phyloP scores from a whole-genome alignment of 2,329 filamentous ascomycete species.

The Xylariaceae sp. region DNA sequence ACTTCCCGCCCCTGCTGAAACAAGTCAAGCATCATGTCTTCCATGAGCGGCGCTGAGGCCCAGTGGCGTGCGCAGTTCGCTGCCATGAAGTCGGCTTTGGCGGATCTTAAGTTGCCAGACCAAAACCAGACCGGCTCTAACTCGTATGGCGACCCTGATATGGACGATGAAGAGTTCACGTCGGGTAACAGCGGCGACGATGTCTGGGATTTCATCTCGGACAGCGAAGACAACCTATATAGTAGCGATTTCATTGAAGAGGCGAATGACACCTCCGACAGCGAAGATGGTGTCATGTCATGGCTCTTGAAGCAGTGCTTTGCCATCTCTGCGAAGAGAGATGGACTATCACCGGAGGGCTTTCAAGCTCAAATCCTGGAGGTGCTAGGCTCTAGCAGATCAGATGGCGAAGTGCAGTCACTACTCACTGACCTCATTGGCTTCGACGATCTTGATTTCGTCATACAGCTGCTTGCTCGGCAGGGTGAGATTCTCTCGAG shows the following conservation, averaged over 20 bases:
- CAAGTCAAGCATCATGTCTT: slow-evolving; percentile 18
- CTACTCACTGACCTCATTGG: slow-evolving; percentile 84
- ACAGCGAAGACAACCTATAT: slow-evolving; percentile 59
- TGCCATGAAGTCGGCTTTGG: slow-evolving; percentile 81
- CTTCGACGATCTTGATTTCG: slow-evolving; percentile 87
- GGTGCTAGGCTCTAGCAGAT: slow-evolving; percentile 60
- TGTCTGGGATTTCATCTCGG: slow-evolving; percentile 88
- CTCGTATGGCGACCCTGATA: slow-evolving; percentile 57
- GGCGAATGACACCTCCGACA: slow-evolving; percentile 27
- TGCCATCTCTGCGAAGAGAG: slow-evolving; percentile 58
- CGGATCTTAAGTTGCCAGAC: slow-evolving; percentile 56
- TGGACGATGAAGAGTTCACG: slow-evolving; percentile 54
- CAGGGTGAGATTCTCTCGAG: slow-evolving; percentile 60
- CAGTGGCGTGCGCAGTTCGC: slow-evolving; percentile 83
- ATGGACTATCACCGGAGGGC: slow-evolving; percentile 62
- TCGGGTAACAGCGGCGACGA: slow-evolving; percentile 66
- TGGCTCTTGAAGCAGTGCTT: slow-evolving; percentile 72
- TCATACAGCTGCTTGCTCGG: slow-evolving; percentile 82
- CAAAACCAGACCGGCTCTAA: slow-evolving; percentile 38
- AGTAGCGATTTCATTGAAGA: slow-evolving; percentile 61
- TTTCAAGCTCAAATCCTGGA: slow-evolving; percentile 73
- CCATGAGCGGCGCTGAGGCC: slow-evolving; percentile 39
- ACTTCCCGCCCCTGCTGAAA: background rate
- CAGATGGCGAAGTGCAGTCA: slow-evolving; percentile 86
- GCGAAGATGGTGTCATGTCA: slow-evolving; percentile 46